A percentile compares a stretch with the other conserved stretches of the same genome.
These are phyloP conservation scores for Colletotrichum lupini DNA, from an alignment of 2,329 filamentous ascomycete genomes.

Conservation along the genomic window DNA sequence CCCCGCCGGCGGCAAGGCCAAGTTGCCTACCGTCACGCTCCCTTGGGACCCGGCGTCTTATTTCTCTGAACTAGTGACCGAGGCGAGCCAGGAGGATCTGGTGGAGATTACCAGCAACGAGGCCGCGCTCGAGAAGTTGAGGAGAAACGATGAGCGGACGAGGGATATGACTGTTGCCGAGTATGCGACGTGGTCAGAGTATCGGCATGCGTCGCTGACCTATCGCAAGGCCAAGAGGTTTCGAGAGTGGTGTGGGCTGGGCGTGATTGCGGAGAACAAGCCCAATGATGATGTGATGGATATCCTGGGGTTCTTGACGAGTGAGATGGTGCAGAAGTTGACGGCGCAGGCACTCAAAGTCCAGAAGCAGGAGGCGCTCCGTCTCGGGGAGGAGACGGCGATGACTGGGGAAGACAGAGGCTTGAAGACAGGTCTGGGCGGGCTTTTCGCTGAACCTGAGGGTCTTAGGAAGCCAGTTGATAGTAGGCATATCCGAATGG, in stretches of 20 bases:
- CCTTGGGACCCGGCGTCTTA: slow-evolving; percentile 35
- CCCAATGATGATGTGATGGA: slow-evolving; percentile 37
- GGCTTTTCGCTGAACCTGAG: neutral
- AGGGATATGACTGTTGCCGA: slow-evolving; percentile 37
- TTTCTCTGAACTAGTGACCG: slow-evolving; percentile 27
- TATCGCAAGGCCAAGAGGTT: slow-evolving; percentile 38
- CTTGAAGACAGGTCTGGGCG: neutral
- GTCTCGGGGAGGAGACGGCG: neutral
- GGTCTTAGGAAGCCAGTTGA: slow-evolving; percentile 3
- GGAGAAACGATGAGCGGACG: slow-evolving; percentile 34
- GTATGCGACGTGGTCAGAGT: slow-evolving; percentile 39
- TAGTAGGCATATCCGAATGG: slow-evolving; percentile 9
- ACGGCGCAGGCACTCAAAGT: slow-evolving; percentile 29
- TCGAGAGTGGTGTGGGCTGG: slow-evolving; percentile 38
- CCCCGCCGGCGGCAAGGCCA: neutral
- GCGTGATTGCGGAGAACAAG: slow-evolving; percentile 35
- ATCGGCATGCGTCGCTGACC: slow-evolving; percentile 38
- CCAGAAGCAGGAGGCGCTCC: slow-evolving; percentile 3
- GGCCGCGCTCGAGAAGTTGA: slow-evolving; percentile 34
- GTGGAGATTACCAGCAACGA: slow-evolving; percentile 11
- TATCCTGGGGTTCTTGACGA: slow-evolving; percentile 37
- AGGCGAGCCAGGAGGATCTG: slow-evolving; percentile 19
- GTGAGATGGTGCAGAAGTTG: slow-evolving; percentile 38
- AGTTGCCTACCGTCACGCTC: slow-evolving; percentile 21
- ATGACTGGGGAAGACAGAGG: neutral